These are phyloP conservation scores for Colletotrichum sp. DNA, from an alignment of 2,329 filamentous ascomycete genomes.

Conservation along the genomic window DNA sequence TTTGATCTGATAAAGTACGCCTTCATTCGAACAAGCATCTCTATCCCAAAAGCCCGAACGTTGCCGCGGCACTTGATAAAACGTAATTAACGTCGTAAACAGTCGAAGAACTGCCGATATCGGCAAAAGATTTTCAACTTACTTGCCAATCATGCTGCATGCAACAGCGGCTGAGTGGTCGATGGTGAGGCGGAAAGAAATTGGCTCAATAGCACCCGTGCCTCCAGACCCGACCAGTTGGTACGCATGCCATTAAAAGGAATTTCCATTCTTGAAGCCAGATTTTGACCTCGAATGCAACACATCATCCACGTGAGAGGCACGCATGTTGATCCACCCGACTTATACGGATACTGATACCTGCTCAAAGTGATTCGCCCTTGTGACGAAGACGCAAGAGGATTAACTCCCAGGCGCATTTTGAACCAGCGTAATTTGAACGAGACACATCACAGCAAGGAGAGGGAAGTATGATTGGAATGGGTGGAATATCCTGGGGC, in stretches of 20 bases:
- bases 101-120: not conserved
- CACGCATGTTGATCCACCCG: not conserved
- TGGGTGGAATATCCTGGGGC: no score
- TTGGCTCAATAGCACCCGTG: not conserved
- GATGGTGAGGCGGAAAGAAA: not conserved
- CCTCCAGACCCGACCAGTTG: not conserved
- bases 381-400: not conserved
- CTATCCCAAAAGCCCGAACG: rapidly evolving
- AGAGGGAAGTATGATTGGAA: no score
- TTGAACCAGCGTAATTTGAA: not conserved
- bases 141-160: not conserved
- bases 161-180: not conserved
- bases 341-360: not conserved
- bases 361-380: not conserved
- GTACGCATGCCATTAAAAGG: not conserved
- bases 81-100: not conserved
- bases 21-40: not conserved
- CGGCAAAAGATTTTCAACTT: not conserved
- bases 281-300: not conserved
- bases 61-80: rapidly evolving
- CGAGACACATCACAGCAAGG: no score
- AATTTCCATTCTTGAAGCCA: not conserved
- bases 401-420: not conserved
- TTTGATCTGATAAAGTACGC: not conserved
- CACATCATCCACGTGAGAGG: rapidly evolving